Evolutionary conservation across 768 basidiomycete genomes (phyloP).

Genomic region (Psilocybe azurescens): DNA sequence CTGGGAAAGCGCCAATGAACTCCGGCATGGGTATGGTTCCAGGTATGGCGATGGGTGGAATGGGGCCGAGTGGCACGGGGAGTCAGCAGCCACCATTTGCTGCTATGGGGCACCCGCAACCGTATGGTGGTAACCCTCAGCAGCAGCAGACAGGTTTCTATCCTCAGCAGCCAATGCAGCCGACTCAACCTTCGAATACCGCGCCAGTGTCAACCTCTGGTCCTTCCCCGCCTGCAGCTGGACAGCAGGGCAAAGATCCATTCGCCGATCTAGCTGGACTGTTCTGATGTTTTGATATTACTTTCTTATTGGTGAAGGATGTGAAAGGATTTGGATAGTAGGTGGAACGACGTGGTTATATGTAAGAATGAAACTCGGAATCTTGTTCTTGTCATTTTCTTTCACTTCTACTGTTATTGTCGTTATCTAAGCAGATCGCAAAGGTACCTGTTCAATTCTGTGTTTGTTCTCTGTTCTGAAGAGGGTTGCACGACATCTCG

Average conservation of each 20-base stretch:
- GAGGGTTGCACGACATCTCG: not conserved
- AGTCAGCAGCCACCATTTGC: constrained; percentile 7
- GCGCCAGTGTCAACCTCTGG: constrained; percentile 26
- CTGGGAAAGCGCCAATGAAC: constrained; percentile 10
- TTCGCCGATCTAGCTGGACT: constrained; percentile 84
- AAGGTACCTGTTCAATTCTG: not conserved
- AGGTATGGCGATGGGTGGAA: constrained; percentile 11
- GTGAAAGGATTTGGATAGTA: not conserved
- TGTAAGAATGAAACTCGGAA: not conserved
- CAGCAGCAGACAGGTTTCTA: constrained; percentile 12
- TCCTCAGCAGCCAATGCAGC: constrained; percentile 23
- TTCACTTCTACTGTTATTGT: not conserved
- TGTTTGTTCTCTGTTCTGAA: not conserved
- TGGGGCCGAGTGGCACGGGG: constrained; percentile 6
- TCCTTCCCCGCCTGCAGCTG: constrained; percentile 8
- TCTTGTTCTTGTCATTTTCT: not conserved
- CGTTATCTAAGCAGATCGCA: not conserved
- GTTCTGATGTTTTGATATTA: constrained; percentile 46
- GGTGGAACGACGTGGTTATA: not conserved
- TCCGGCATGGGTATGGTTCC: constrained; percentile 20
- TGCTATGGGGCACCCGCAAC: constrained; percentile 15
- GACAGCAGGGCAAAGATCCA: constrained; percentile 69
- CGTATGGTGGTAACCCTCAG: constrained; percentile 10
- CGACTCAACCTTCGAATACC: constrained; percentile 25
- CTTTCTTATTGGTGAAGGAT: not conserved